phyloP scores from a whole-genome alignment of 768 basidiomycete genomes.

The Tricholoma furcatifolium region DNA sequence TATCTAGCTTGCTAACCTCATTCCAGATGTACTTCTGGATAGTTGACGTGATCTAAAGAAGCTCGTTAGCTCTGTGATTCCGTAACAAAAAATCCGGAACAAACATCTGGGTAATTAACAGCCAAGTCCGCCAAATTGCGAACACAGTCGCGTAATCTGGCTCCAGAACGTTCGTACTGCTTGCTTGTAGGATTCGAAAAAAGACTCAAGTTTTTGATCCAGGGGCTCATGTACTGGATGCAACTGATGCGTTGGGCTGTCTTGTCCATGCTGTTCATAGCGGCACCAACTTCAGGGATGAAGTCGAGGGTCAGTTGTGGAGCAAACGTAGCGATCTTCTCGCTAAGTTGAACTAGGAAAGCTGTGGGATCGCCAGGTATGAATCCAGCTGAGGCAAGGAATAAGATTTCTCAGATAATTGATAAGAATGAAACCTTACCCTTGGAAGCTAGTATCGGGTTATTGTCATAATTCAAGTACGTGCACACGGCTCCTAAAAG shows the following conservation, averaged over 20 bases:
- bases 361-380: conserved; percentile 64
- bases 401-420: neutral
- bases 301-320: conserved; percentile 88
- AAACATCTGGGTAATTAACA: conserved; percentile 68
- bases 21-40: conserved; percentile 78
- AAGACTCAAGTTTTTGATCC: conserved; percentile 77
- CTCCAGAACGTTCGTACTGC: conserved; percentile 71
- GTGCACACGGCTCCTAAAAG: conserved; percentile 75
- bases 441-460: conserved; percentile 66
- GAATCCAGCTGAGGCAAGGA: conserved; percentile 54
- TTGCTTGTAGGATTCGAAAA: conserved; percentile 69
- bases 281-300: conserved; percentile 76
- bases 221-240: conserved; percentile 82
- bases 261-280: conserved; percentile 54
- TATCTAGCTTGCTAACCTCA: conserved; percentile 71
- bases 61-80: conserved; percentile 5
- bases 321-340: conserved; percentile 66
- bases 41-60: conserved; percentile 54
- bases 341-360: conserved; percentile 67
- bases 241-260: conserved; percentile 64
- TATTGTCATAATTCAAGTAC: conserved; percentile 76
- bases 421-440: conserved; percentile 37
- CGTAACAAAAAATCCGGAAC: conserved; percentile 10
- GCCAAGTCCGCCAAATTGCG: conserved; percentile 78
- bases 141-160: conserved; percentile 77